Conservation (phyloP, 441 rosid species). For the Geranium incanum region DNA sequence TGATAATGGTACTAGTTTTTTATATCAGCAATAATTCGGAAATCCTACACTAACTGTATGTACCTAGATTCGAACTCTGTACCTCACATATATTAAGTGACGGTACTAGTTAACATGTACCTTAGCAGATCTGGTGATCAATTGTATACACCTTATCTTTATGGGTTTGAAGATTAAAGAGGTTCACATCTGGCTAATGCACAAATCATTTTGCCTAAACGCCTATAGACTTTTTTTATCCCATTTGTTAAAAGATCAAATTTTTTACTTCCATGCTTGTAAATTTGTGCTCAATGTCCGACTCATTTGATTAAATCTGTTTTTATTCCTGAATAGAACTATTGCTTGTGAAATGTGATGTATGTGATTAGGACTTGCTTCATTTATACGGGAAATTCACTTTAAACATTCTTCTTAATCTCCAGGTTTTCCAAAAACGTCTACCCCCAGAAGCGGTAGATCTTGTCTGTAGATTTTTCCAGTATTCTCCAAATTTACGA, state of each 20-base stretch:
- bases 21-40: no score
- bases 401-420: neutral
- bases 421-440: slow-evolving; percentile 87
- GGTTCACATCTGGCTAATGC: neutral
- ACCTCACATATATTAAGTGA: neutral
- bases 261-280: neutral
- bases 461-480: slow-evolving; percentile 91
- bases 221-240: neutral
- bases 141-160: neutral
- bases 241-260: no score
- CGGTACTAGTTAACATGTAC: neutral
- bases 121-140: neutral
- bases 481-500: slow-evolving; percentile 90
- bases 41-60: no score
- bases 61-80: no score
- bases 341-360: neutral
- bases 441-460: slow-evolving; percentile 97
- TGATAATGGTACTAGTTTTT: no score
- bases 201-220: neutral
- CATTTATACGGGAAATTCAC: slow-evolving; percentile 7
- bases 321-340: no score
- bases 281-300: neutral
- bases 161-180: neutral
- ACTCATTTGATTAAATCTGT: neutral
- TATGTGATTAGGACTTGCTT: no score